phyloP scores from a whole-genome alignment of 306 rosid species.

The Pyrus pyrifolia region DNA sequence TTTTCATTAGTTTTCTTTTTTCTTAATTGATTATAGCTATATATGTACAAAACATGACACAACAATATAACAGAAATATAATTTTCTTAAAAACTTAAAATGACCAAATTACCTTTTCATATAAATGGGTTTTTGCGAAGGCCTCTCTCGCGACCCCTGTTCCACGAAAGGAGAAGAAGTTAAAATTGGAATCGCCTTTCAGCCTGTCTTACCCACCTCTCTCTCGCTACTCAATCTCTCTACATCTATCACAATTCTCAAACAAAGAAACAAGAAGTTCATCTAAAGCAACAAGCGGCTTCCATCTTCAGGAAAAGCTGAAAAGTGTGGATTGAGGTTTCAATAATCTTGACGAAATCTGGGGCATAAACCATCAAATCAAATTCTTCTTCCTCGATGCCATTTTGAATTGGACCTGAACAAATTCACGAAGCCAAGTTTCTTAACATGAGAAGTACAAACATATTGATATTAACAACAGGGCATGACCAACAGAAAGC shows the following conservation, averaged over 20 bases:
- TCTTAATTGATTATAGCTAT: too few species aligned
- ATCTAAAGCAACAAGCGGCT: neutral
- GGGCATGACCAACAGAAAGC: too few species aligned
- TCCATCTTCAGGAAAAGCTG: slow-evolving; percentile 72
- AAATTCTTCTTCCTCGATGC: slow-evolving; percentile 44
- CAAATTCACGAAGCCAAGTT: slow-evolving; percentile 14
- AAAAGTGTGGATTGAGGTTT: slow-evolving; percentile 67
- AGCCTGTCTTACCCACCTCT: neutral
- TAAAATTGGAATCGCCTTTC: too few species aligned
- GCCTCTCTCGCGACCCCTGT: too few species aligned
- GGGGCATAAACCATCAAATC: slow-evolving; percentile 53
- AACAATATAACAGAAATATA: too few species aligned
- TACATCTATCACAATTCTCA: neutral
- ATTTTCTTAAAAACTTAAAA: too few species aligned
- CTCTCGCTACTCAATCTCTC: neutral
- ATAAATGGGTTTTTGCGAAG: too few species aligned
- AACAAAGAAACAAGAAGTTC: neutral
- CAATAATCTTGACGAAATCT: slow-evolving; percentile 60
- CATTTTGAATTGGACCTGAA: slow-evolving; percentile 60
- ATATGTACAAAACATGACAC: too few species aligned
- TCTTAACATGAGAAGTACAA: slow-evolving; percentile 3
- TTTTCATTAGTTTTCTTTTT: too few species aligned
- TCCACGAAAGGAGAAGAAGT: too few species aligned
- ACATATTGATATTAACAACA: neutral
- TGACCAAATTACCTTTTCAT: fast-evolving